phyloP scores from a whole-genome alignment of 179 eudicot species.

The Silene coronaria region DNA sequence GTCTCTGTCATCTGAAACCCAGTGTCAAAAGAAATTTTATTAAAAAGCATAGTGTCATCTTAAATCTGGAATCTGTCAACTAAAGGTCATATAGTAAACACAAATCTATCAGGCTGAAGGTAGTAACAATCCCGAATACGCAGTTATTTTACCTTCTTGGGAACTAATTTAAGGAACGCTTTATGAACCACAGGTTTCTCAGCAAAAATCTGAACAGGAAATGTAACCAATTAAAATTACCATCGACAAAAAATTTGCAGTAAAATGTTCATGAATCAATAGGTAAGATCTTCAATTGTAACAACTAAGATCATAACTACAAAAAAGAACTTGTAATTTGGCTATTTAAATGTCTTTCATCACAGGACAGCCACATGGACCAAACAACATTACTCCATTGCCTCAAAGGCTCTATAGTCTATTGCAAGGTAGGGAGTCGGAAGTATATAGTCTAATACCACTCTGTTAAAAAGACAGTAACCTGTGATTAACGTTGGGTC shows the following conservation, averaged over 20 bases:
- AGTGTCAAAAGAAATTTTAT: neutral
- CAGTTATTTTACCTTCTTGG: slow-evolving; percentile 50
- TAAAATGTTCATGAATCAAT: neutral
- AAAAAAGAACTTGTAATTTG: neutral
- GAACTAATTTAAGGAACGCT: slow-evolving; percentile 80
- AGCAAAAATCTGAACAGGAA: slow-evolving; percentile 73
- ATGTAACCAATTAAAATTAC: slow-evolving; percentile 6
- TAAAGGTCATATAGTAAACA: neutral
- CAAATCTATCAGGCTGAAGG: neutral
- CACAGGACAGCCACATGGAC: neutral
- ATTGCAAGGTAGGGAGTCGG: no score
- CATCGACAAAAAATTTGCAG: neutral
- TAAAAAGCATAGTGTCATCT: neutral
- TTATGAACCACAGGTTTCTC: slow-evolving; percentile 98
- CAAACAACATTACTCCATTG: neutral
- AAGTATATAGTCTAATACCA: no score
- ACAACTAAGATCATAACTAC: neutral
- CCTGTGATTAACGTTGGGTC: no score
- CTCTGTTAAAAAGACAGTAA: no score
- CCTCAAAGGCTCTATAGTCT: no score
- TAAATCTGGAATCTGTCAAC: neutral
- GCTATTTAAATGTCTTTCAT: neutral
- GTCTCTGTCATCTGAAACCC: slow-evolving; percentile 69
- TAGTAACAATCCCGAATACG: slow-evolving; percentile 1
- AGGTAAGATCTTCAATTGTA: neutral